Evolutionary conservation across 1,139 yeast species (phyloP).

Genomic region (Nakaseomyces uthaithaninus): DNA sequence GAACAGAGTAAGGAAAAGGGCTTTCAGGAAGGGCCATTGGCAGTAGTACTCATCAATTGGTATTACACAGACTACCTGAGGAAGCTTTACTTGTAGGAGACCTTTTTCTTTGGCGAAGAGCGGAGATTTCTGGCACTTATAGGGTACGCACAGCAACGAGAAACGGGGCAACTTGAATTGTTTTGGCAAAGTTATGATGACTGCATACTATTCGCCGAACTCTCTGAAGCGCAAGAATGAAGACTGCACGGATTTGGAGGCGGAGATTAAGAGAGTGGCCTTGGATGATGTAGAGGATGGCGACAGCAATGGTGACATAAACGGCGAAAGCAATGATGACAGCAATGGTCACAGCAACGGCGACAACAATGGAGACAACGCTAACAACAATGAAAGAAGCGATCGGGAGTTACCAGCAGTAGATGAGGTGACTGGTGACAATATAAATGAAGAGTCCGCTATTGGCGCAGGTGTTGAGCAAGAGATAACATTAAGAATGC

Average conservation of each 20-base stretch:
- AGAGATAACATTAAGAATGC: constrained; percentile 60
- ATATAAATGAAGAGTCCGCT: constrained; percentile 7
- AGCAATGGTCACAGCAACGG: neutral
- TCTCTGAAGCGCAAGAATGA: constrained; percentile 12
- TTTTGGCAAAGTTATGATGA: neutral
- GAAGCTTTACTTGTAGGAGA: too few relatives aligned
- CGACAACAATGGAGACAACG: neutral
- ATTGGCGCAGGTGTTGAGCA: constrained; percentile 22
- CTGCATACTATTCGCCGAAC: constrained; percentile 7
- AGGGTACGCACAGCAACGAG: too few relatives aligned
- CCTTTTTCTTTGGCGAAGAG: too few relatives aligned
- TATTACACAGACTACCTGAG: too few relatives aligned
- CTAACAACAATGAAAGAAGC: neutral
- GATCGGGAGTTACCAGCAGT: too few relatives aligned
- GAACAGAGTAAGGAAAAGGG: too few relatives aligned
- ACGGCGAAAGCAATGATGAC: neutral
- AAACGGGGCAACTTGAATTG: too few relatives aligned
- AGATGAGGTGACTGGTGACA: too few relatives aligned
- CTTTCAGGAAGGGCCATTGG: too few relatives aligned
- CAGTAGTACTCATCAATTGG: too few relatives aligned
- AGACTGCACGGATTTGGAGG: constrained; percentile 11
- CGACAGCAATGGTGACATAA: neutral
- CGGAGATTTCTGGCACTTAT: too few relatives aligned
- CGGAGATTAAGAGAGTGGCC: constrained; percentile 13
- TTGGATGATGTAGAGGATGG: constrained; percentile 11